Percentiles rank a stretch among this genome's conserved stretches.
phyloP scores from a whole-genome alignment of 2,329 filamentous ascomycete species.

The Verruconis gallopava region DNA sequence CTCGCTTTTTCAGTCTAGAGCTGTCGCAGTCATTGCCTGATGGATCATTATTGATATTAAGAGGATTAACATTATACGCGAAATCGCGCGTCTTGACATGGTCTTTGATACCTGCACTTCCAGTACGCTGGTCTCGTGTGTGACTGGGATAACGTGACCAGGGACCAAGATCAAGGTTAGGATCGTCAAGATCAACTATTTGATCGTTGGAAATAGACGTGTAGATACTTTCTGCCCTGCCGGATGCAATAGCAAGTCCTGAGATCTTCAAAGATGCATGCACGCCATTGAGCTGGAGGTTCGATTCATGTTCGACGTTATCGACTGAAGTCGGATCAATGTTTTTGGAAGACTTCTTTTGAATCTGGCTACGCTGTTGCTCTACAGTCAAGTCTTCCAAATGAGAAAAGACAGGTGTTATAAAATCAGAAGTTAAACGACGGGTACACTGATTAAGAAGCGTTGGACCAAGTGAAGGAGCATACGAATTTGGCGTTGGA shows the following conservation, averaged over 20 bases:
- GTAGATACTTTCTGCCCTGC: too few species aligned
- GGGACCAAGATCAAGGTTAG: constrained; percentile 17
- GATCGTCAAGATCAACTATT: constrained; percentile 2
- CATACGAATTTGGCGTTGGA: background rate
- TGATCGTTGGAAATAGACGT: too few species aligned
- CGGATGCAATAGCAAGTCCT: too few species aligned
- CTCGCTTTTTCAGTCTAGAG: constrained; percentile 16
- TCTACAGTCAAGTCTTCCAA: background rate
- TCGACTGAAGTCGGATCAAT: too few species aligned
- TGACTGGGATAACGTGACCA: constrained; percentile 37
- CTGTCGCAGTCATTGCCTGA: constrained; percentile 18
- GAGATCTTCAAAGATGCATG: too few species aligned
- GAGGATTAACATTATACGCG: constrained; percentile 14
- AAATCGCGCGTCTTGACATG: constrained; percentile 30
- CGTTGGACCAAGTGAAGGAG: background rate
- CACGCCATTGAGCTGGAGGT: too few species aligned
- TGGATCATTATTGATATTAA: background rate
- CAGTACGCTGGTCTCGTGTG: constrained; percentile 27
- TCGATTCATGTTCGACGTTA: too few species aligned
- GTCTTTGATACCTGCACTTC: constrained; percentile 27
- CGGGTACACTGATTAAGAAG: constrained; percentile 1
- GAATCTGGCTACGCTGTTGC: background rate
- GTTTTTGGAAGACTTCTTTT: too few species aligned
- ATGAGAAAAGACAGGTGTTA: background rate
- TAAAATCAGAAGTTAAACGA: constrained; percentile 4